phyloP scores from a whole-genome alignment of 1,284 basidiomycete genomes.

The Moesziomyces sp. region DNA sequence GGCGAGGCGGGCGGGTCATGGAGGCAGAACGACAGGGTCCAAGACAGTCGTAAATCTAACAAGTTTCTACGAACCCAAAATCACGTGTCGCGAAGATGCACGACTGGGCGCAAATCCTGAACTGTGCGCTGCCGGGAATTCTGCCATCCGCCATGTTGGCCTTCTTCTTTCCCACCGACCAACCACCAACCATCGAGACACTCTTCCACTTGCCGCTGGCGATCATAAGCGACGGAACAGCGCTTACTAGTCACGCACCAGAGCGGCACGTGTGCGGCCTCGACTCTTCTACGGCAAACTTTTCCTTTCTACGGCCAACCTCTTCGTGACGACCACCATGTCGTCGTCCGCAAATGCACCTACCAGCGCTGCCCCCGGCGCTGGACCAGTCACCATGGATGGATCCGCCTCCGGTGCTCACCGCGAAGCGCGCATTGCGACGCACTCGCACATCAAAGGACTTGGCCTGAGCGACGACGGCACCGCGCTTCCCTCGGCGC shows the following conservation, averaged over 20 bases:
- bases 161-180: too few species aligned
- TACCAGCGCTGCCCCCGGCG: constrained; percentile 24
- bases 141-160: constrained; percentile 2
- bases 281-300: too few species aligned
- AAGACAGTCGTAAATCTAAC: too few species aligned
- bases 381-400: constrained; percentile 39
- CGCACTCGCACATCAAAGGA: constrained; percentile 95
- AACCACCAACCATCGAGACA: too few species aligned
- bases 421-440: constrained; percentile 75
- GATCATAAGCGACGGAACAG: too few species aligned
- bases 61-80: background rate
- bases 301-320: too few species aligned
- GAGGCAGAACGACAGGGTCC: too few species aligned
- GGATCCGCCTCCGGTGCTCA: constrained; percentile 32
- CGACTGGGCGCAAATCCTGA: constrained; percentile 16
- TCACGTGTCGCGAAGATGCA: constrained; percentile 20
- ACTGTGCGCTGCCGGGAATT: constrained; percentile 15
- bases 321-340: constrained; percentile 16
- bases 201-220: too few species aligned
- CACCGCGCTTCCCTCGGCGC: constrained; percentile 74
- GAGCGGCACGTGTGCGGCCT: too few species aligned
- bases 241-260: too few species aligned
- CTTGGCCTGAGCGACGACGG: constrained; percentile 90
- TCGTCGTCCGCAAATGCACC: constrained; percentile 30
- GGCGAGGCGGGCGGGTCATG: too few species aligned